Percentiles rank a stretch among this genome's conserved stretches.
These are phyloP conservation scores for Oidium heveae DNA, from an alignment of 2,329 filamentous ascomycete genomes.

Conservation along the genomic window DNA sequence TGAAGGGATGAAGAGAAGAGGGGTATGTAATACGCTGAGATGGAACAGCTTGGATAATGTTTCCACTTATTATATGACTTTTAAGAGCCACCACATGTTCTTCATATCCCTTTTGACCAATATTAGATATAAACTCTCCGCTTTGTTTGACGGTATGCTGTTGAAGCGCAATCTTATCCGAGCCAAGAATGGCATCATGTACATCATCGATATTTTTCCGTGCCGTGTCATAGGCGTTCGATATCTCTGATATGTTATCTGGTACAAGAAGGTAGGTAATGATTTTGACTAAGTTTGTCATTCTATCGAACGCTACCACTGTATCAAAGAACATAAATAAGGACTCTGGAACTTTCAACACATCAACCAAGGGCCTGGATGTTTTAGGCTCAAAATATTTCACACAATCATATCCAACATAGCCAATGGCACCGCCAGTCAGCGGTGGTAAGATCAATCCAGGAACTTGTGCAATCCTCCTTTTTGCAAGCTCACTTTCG, in stretches of 20 bases:
- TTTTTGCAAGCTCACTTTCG: conserved; percentile 54
- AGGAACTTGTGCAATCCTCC: conserved; percentile 61
- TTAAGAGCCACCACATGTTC: conserved; percentile 67
- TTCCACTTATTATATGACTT: conserved; percentile 68
- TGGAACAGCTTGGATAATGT: conserved; percentile 94
- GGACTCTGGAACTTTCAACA: conserved; percentile 72
- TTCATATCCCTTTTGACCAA: conserved; percentile 74
- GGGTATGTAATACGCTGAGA: conserved; percentile 81
- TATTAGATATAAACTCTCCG: conserved; percentile 73
- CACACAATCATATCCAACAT: conserved; percentile 93
- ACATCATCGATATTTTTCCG: conserved; percentile 36
- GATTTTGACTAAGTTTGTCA: conserved; percentile 78
- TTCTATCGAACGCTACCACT: conserved; percentile 81
- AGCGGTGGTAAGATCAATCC: conserved; percentile 62
- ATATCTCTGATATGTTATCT: conserved; percentile 27
- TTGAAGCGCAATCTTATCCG: conserved; percentile 50
- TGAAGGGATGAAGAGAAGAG: conserved; percentile 84
- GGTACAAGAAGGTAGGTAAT: conserved; percentile 71
- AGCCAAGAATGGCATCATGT: conserved; percentile 44
- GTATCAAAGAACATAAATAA: conserved; percentile 96
- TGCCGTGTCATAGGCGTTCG: conserved; percentile 44
- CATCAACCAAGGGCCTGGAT: conserved; percentile 65
- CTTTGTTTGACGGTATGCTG: conserved; percentile 36
- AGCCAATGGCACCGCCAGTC: conserved; percentile 81
- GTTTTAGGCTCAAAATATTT: conserved; percentile 96